These are phyloP conservation scores for Neurospora sp. DNA, from an alignment of 495 filamentous ascomycete species.

Conservation along the genomic window DNA sequence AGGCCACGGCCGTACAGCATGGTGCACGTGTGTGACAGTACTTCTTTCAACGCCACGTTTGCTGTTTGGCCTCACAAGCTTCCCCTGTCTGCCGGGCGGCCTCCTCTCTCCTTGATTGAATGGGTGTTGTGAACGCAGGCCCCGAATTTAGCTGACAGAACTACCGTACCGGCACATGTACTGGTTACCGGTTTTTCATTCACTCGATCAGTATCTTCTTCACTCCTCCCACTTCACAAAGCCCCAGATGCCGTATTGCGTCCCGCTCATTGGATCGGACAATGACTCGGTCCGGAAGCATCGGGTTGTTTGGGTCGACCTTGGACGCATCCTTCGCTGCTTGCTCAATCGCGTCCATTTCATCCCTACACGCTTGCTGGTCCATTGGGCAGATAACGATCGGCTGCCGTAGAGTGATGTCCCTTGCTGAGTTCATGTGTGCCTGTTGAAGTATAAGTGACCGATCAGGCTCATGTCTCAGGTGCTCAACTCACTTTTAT, in stretches of 20 bases:
- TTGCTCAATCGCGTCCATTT: conserved; percentile 96
- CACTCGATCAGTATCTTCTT: conserved; percentile 89
- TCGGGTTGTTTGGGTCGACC: conserved; percentile 78
- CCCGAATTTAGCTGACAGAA: neutral
- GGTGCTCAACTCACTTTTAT: conserved; percentile 61
- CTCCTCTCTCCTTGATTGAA: neutral
- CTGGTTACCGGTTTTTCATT: conserved; percentile 10
- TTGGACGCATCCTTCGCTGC: conserved; percentile 84
- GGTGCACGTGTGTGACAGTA: neutral
- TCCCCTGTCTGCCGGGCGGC: neutral
- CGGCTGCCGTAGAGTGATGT: conserved; percentile 82
- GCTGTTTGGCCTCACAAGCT: neutral
- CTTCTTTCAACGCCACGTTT: neutral
- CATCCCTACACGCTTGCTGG: conserved; percentile 90
- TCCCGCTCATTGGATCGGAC: conserved; percentile 66
- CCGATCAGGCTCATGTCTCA: neutral
- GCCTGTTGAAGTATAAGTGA: conserved; percentile 48
- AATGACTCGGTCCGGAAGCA: conserved; percentile 74
- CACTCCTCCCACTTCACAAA: conserved; percentile 74
- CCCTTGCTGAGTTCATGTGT: conserved; percentile 78
- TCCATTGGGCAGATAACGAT: conserved; percentile 96
- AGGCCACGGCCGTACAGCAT: neutral
- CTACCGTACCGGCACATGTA: neutral
- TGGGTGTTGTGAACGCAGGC: neutral
- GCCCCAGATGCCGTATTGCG: conserved; percentile 65